Percentiles rank a stretch among this genome's conserved stretches.
These are phyloP conservation scores for Cupressus sempervirens DNA, from an alignment of 75 land plant genomes.

Conservation along the genomic window DNA sequence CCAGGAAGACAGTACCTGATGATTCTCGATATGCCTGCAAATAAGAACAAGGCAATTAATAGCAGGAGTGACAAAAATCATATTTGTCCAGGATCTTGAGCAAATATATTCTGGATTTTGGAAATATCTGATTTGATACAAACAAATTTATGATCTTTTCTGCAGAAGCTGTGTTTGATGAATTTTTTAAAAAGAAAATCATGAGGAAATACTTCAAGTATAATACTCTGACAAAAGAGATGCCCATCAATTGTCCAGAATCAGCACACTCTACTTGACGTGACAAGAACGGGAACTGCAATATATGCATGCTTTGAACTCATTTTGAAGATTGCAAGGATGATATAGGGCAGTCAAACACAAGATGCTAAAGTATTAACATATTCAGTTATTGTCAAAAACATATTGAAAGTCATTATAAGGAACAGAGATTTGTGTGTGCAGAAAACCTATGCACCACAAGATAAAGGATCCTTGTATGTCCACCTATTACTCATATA, in stretches of 20 bases:
- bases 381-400: background rate
- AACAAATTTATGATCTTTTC: background rate
- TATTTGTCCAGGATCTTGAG: too few species aligned
- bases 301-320: background rate
- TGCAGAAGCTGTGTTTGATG: background rate
- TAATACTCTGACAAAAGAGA: background rate
- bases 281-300: background rate
- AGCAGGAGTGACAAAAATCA: background rate
- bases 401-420: background rate
- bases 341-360: background rate
- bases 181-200: background rate
- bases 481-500: background rate
- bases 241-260: background rate
- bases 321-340: background rate
- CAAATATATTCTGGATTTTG: background rate
- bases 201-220: background rate
- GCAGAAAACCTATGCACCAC: background rate
- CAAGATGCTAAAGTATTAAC: background rate
- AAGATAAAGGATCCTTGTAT: background rate
- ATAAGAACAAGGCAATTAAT: background rate
- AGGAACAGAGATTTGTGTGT: background rate
- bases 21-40: conserved; percentile 80
- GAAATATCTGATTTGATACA: background rate
- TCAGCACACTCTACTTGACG: background rate
- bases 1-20: conserved; percentile 61